These are phyloP conservation scores for Fagopyrum tataricum DNA, from an alignment of 148 eudicot genomes.

Conservation along the genomic window DNA sequence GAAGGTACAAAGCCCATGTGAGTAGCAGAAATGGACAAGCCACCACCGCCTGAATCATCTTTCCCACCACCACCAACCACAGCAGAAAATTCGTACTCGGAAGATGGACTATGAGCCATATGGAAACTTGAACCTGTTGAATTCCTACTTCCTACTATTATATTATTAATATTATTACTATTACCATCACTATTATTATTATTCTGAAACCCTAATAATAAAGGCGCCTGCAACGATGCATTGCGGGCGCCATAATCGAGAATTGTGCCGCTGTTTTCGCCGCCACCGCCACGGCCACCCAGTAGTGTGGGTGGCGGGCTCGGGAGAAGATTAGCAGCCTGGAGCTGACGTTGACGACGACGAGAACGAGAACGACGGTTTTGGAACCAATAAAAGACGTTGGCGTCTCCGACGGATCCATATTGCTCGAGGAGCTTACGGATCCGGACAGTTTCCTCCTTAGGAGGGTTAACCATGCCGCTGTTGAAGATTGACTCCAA, in stretches of 20 bases:
- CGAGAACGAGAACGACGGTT: slow-evolving; percentile 79
- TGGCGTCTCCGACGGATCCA: slow-evolving; percentile 87
- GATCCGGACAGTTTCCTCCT: slow-evolving; percentile 74
- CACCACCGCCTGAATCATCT: slow-evolving; percentile 17
- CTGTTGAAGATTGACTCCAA: slow-evolving; percentile 85
- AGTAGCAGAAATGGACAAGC: slow-evolving; percentile 11
- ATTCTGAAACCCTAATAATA: slow-evolving; percentile 9
- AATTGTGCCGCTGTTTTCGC: not conserved
- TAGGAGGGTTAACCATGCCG: slow-evolving; percentile 90
- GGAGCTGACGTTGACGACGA: slow-evolving; percentile 74
- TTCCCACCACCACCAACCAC: slow-evolving; percentile 14
- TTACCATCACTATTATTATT: not conserved
- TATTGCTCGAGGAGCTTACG: slow-evolving; percentile 64
- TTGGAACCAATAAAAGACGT: slow-evolving; percentile 94
- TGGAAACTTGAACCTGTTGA: slow-evolving; percentile 14
- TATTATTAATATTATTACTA: not conserved
- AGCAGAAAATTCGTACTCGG: slow-evolving; percentile 13
- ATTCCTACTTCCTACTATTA: slow-evolving; percentile 11
- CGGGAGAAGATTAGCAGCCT: slow-evolving; percentile 29
- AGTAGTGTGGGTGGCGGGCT: slow-evolving; percentile 17
- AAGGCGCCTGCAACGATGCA: not conserved
- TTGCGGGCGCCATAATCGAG: not conserved
- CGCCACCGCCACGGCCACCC: not conserved
- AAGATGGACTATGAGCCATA: slow-evolving; percentile 18
- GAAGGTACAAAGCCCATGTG: slow-evolving; percentile 3